phyloP scores from a whole-genome alignment of 116 monocot genomes.

The Zostera marina region DNA sequence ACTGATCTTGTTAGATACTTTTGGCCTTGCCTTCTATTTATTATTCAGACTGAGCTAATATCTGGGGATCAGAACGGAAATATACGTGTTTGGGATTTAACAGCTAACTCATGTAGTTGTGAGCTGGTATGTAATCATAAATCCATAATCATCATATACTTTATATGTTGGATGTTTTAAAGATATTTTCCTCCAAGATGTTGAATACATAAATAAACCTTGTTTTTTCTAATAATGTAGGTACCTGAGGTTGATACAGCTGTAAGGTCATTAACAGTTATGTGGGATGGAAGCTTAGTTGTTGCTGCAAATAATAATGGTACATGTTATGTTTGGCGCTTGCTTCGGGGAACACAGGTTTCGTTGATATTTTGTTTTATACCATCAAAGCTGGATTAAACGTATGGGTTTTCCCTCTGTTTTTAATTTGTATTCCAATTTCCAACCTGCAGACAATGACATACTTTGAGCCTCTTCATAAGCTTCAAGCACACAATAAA shows the following conservation, averaged over 20 bases:
- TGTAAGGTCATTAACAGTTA: slow-evolving; percentile 85
- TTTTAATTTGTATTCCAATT: background rate
- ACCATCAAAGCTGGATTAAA: background rate
- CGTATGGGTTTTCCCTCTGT: background rate
- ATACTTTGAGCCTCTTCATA: slow-evolving; percentile 92
- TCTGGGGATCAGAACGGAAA: slow-evolving; percentile 99
- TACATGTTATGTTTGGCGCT: slow-evolving; percentile 95
- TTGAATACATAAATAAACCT: background rate
- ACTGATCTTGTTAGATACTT: background rate
- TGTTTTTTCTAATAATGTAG: slow-evolving; percentile 17
- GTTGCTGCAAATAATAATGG: slow-evolving; percentile 98
- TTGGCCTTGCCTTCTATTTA: background rate
- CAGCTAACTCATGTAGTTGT: slow-evolving; percentile 97
- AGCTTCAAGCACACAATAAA: slow-evolving; percentile 89
- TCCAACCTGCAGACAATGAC: slow-evolving; percentile 74
- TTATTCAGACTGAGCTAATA: slow-evolving; percentile 75
- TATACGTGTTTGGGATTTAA: slow-evolving; percentile 95
- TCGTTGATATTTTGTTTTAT: background rate
- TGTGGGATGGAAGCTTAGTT: slow-evolving; percentile 99
- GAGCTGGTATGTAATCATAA: slow-evolving; percentile 66
- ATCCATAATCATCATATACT: no score
- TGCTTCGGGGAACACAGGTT: slow-evolving; percentile 86
- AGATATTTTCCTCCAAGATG: background rate
- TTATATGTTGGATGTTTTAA: background rate
- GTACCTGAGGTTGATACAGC: slow-evolving; percentile 98